phyloP scores from a whole-genome alignment of 345 rosid species.

The Physaria fendleri region DNA sequence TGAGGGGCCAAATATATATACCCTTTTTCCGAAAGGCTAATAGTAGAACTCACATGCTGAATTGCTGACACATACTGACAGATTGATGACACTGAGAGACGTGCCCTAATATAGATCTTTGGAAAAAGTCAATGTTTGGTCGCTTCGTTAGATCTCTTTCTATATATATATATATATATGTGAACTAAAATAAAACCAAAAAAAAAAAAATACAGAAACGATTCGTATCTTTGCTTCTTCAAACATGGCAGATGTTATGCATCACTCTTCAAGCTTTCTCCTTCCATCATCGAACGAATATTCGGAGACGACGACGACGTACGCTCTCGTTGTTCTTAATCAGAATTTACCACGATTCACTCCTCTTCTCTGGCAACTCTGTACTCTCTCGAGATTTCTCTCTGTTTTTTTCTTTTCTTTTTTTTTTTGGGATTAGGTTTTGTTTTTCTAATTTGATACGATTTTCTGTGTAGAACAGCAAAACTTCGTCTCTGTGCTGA shows the following conservation, averaged over 20 bases:
- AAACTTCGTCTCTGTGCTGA: slow-evolving; percentile 80
- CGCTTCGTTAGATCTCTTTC: too few relatives aligned
- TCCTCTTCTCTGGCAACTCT: slow-evolving; percentile 85
- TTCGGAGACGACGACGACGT: slow-evolving; percentile 31
- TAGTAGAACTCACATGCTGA: too few relatives aligned
- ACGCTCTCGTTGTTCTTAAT: slow-evolving; percentile 71
- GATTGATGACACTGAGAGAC: too few relatives aligned
- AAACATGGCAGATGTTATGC: slow-evolving; percentile 61
- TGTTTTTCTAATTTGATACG: background rate
- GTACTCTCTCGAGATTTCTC: slow-evolving; percentile 24
- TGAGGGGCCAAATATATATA: too few relatives aligned
- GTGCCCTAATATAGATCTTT: too few relatives aligned
- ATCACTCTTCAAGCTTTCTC: slow-evolving; percentile 70
- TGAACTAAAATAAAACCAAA: too few relatives aligned
- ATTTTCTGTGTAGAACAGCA: slow-evolving; percentile 56
- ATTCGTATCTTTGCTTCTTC: too few relatives aligned
- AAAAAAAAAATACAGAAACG: too few relatives aligned
- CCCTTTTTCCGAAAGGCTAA: too few relatives aligned
- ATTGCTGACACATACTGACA: too few relatives aligned
- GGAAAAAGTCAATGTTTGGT: too few relatives aligned
- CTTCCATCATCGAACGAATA: slow-evolving; percentile 39
- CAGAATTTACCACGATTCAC: slow-evolving; percentile 65
- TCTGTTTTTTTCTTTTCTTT: background rate
- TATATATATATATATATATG: too few relatives aligned
- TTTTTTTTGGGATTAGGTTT: background rate